These are phyloP conservation scores for Apiospora arundinis DNA, from an alignment of 2,329 filamentous ascomycete genomes.

Conservation along the genomic window DNA sequence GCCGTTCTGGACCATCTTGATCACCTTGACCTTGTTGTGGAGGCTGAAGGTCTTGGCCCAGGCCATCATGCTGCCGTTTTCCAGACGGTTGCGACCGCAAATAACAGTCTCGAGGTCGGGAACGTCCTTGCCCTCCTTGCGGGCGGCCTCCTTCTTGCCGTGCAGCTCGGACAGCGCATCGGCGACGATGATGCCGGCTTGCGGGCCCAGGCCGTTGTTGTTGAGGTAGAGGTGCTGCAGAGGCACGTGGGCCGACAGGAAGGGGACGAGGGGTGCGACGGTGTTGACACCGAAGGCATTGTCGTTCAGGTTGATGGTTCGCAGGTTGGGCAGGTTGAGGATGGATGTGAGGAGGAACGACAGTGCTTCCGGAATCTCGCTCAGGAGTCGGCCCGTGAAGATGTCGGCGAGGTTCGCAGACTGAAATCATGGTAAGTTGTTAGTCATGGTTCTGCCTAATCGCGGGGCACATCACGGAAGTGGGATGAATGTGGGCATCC, in stretches of 20 bases:
- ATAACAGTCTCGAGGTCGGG: conserved; percentile 94
- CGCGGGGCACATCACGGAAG: conserved; percentile 6
- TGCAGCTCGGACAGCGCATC: conserved; percentile 86
- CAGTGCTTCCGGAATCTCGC: conserved; percentile 91
- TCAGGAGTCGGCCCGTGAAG: conserved; percentile 92
- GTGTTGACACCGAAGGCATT: conserved; percentile 98
- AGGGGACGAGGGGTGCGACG: conserved; percentile 88
- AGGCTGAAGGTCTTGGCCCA: conserved; percentile 90
- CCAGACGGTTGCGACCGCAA: conserved; percentile 92
- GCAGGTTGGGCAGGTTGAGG: conserved; percentile 82
- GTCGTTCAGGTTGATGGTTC: conserved; percentile 94
- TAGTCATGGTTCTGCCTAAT: conserved; percentile 24
- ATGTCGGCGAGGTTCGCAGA: conserved; percentile 94
- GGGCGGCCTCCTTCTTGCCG: conserved; percentile 80
- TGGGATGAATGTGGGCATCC: conserved; percentile 22
- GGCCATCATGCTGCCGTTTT: conserved; percentile 94
- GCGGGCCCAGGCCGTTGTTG: conserved; percentile 96
- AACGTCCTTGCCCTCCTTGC: conserved; percentile 73
- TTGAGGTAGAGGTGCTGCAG: conserved; percentile 95
- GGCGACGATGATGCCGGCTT: conserved; percentile 87
- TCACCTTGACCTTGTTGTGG: conserved; percentile 79
- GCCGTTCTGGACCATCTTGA: conserved; percentile 99
- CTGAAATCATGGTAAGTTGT: conserved; percentile 42
- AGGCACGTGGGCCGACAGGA: conserved; percentile 86
- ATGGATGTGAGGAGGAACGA: conserved; percentile 85